phyloP scores from a whole-genome alignment of 2,329 filamentous ascomycete genomes.

The Arthrinium phaeospermum region DNA sequence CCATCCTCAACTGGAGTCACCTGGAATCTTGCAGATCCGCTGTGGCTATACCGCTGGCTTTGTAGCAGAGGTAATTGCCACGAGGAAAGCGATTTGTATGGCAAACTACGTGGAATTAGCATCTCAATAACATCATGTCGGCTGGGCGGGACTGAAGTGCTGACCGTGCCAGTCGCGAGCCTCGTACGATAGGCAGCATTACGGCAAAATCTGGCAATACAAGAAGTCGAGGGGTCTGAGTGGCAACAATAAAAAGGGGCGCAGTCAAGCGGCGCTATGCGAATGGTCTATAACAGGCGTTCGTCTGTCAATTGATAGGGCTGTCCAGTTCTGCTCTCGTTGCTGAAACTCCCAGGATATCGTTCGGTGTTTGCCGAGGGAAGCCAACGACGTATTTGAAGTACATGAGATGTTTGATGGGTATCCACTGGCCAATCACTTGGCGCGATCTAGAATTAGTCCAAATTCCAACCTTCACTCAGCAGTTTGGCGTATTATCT shows the following conservation, averaged over 20 bases:
- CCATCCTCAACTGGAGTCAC: neutral
- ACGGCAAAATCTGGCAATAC: neutral
- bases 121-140: neutral
- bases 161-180: slow-evolving; percentile 3
- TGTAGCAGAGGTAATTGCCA: neutral
- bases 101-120: neutral
- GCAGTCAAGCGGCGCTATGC: neutral
- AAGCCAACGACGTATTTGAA: neutral
- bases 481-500: neutral
- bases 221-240: too few species aligned
- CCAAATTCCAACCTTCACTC: neutral
- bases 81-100: neutral
- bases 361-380: neutral
- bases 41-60: neutral
- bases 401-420: neutral
- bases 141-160: neutral
- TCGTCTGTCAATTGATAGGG: neutral
- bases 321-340: neutral
- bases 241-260: neutral
- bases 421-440: slow-evolving; percentile 12
- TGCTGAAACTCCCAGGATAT: neutral
- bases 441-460: slow-evolving; percentile 1
- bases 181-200: slow-evolving; percentile 11
- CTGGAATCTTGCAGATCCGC: neutral
- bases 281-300: neutral